Conservation (phyloP, 2,329 filamentous ascomycete species). For the Metarhizium rileyi region DNA sequence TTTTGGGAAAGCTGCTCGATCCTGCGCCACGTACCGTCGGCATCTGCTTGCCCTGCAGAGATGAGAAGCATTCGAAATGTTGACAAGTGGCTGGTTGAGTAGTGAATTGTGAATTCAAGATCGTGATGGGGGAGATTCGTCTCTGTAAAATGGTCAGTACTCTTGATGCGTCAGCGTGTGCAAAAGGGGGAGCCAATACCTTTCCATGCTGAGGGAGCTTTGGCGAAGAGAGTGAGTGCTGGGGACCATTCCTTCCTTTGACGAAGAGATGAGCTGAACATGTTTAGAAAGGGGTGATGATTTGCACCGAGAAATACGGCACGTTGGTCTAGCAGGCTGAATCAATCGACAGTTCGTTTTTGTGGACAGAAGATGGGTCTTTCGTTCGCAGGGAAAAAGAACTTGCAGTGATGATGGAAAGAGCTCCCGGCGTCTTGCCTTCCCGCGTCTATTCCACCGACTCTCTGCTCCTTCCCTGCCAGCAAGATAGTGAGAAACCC, state of each 20-base stretch:
- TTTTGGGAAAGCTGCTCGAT: constrained; percentile 31
- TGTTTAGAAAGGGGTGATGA: constrained; percentile 5
- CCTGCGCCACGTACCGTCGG: constrained; percentile 19
- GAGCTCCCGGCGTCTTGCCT: constrained; percentile 2
- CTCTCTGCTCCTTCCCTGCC: background rate
- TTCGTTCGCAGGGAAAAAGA: background rate
- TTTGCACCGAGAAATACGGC: background rate
- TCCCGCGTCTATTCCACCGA: background rate
- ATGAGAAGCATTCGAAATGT: constrained; percentile 31
- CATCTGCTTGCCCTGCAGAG: constrained; percentile 25
- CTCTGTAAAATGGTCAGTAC: constrained; percentile 24
- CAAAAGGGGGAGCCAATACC: constrained; percentile 11
- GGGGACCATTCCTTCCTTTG: constrained; percentile 26
- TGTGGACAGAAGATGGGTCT: background rate
- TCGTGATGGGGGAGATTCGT: constrained; percentile 33
- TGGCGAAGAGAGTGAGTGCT: constrained; percentile 17
- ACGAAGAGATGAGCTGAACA: constrained; percentile 31
- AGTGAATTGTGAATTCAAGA: constrained; percentile 28
- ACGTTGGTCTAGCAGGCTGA: background rate
- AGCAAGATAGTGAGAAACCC: background rate
- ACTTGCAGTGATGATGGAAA: constrained; percentile 1
- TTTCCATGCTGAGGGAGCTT: constrained; percentile 14
- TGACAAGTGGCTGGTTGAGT: background rate
- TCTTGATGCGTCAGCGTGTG: background rate
- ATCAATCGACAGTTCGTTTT: background rate